Evolutionary conservation across 148 eudicot species (phyloP).

Genomic region (Silene latifolia): DNA sequence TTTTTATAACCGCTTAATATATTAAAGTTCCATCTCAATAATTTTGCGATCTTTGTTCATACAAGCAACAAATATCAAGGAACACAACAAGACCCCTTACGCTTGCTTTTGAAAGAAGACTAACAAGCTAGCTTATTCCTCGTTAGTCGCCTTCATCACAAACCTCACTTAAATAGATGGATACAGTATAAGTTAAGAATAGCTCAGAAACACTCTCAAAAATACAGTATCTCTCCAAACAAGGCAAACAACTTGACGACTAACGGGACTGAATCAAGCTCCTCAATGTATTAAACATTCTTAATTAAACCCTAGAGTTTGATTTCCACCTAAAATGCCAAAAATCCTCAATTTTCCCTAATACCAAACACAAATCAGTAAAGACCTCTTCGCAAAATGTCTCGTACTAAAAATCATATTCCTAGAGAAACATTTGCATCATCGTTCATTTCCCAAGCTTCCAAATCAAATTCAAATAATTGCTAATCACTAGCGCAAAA

Average conservation of each 20-base stretch:
- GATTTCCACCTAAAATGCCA: neutral
- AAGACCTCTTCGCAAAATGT: neutral
- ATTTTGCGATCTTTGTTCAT: neutral
- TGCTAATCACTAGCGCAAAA: neutral
- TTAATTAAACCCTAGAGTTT: neutral
- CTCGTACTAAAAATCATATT: neutral
- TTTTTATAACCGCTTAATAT: neutral
- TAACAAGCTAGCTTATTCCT: neutral
- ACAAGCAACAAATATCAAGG: neutral
- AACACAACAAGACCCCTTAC: neutral
- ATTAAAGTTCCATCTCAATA: neutral
- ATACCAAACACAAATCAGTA: neutral
- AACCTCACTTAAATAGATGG: neutral
- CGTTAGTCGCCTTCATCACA: neutral
- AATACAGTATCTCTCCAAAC: neutral
- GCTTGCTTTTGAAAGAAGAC: slow-evolving; percentile 1
- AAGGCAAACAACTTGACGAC: neutral
- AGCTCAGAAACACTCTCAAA: neutral
- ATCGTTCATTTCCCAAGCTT: neutral
- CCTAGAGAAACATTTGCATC: neutral
- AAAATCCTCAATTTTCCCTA: neutral
- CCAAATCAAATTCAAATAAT: too few relatives aligned
- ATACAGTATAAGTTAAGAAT: neutral
- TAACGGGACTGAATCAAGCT: too few relatives aligned
- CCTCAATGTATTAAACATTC: neutral